phyloP scores from a whole-genome alignment of 305 asterid genomes.

The Rubia tinctorum region DNA sequence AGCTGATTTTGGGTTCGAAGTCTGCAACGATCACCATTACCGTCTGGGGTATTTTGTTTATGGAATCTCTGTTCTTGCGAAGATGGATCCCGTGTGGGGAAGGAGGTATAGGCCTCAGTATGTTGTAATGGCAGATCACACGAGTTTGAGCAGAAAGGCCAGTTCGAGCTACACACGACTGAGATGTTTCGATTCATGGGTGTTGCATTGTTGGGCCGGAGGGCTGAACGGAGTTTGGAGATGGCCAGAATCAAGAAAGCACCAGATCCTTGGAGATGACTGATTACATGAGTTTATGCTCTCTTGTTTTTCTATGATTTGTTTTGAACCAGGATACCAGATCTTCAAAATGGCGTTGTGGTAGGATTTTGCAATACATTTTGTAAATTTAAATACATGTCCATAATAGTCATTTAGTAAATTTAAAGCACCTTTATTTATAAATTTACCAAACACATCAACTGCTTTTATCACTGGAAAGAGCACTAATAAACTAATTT shows the following conservation, averaged over 20 bases:
- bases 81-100: constrained; percentile 80
- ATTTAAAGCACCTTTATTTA: no score
- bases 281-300: no score
- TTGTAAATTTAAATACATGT: no score
- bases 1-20: constrained; percentile 86
- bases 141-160: constrained; percentile 54
- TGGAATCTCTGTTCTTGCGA: constrained; percentile 77
- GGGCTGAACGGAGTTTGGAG: constrained; percentile 82
- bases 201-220: constrained; percentile 87
- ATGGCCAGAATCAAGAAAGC: constrained; percentile 87
- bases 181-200: constrained; percentile 76
- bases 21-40: constrained; percentile 82
- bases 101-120: constrained; percentile 59
- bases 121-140: constrained; percentile 67
- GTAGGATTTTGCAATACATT: no score
- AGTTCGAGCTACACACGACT: constrained; percentile 54
- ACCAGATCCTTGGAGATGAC: no score
- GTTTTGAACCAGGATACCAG: no score
- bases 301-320: no score
- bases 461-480: no score
- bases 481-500: no score
- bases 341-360: no score
- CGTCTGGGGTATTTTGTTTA: constrained; percentile 80
- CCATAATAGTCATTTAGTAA: no score
- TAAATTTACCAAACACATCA: no score